phyloP scores from a whole-genome alignment of 1,139 yeast species.

The Blastobotrys buckinghamii region DNA sequence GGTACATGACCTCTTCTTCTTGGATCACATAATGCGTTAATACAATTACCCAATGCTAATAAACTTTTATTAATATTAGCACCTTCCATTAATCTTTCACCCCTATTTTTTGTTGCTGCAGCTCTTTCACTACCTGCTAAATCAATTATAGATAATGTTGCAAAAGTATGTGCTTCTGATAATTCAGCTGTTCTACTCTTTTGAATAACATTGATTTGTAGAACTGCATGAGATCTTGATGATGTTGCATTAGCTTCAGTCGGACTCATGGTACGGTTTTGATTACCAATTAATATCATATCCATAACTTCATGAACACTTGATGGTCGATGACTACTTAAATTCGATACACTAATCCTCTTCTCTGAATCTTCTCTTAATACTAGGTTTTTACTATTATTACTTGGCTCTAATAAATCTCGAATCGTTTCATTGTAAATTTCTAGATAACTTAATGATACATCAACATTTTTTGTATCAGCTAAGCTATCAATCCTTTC shows the following conservation, averaged over 20 bases:
- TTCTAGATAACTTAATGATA: conserved; percentile 71
- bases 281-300: conserved; percentile 64
- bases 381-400: conserved; percentile 41
- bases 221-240: conserved; percentile 88
- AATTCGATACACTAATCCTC: conserved; percentile 66
- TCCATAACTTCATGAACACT: conserved; percentile 75
- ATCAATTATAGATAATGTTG: conserved; percentile 81
- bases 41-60: conserved; percentile 87
- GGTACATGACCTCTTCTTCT: conserved; percentile 71
- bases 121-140: conserved; percentile 96
- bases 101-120: conserved; percentile 78
- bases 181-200: conserved; percentile 56
- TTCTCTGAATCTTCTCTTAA: conserved; percentile 68
- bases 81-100: conserved; percentile 76
- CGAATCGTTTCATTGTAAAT: conserved; percentile 86
- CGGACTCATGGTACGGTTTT: conserved; percentile 73
- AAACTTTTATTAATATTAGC: conserved; percentile 87
- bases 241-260: conserved; percentile 90
- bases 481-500: conserved; percentile 47
- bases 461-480: conserved; percentile 53
- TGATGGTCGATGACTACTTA: conserved; percentile 58
- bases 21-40: conserved; percentile 81
- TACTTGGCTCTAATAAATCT: conserved; percentile 61
- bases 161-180: conserved; percentile 62
- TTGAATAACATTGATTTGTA: conserved; percentile 72